Evolutionary conservation across 2,329 filamentous ascomycete species (phyloP), one percentile per base, ranked within the genome.

Genomic region (Trichocomaceae sp.): DNA sequence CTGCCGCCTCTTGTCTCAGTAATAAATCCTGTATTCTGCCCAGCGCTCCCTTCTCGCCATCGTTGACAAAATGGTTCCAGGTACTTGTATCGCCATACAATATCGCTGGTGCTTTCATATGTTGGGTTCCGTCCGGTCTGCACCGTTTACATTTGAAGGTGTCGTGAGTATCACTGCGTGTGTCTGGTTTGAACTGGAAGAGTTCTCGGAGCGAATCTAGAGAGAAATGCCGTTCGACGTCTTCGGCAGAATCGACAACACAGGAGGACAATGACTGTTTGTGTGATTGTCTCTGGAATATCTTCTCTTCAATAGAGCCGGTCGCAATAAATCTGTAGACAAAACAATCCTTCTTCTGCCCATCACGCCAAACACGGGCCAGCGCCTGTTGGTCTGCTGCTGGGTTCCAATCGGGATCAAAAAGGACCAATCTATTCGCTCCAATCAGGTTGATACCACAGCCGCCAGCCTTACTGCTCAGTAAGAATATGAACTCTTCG

Each of bases 241-340:
- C 93, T 72, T 99, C 92, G 1, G 90, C 92, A 2, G 88, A 91
- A 71, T 99, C 93, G 7, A 99, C 93, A 4, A 99, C 93, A 63
- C 91, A 96, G 0, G 90, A 95, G 0, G 92, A 97, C 1, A 99
- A 78, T 7, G 90, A 95, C 72, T 99, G 93, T 73, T 99, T 99
- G 77, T 99, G 95, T 0, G 89, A 95, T 68, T 99, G 93, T 9
- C 95, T 86, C 72, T 99, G 93, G 75, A 99, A 99, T 62, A 99
- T 96, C 75, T 99, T 99, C 72, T 99, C 93, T 68, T 99, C 93
- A 58, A 99, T 99, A 0, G 91, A 96, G 3, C 93, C 93, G 0
- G 95, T 97, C 0, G 91, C 88, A 64, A 99, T 99, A 75, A 99
- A 99, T n/a, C 93, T 88, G 71, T 99, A 99, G 15, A 99, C 93